Conservation (phyloP, 2,329 filamentous ascomycete species). For the Sporothrix pseudoabietina region DNA sequence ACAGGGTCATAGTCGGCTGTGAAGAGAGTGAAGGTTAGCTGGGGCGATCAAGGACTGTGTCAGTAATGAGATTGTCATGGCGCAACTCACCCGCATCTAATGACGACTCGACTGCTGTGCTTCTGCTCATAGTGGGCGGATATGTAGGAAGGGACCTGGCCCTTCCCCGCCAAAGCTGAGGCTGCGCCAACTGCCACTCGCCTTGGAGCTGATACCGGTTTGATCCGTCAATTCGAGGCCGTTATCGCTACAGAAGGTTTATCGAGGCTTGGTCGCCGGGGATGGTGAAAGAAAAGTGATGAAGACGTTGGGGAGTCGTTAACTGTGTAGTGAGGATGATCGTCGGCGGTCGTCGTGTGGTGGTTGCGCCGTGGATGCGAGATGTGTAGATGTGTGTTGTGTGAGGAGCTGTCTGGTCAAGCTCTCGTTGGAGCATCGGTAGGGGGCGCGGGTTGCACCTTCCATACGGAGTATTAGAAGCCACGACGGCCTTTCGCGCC, state of each 20-base stretch:
- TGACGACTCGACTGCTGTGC: slow-evolving; percentile 31
- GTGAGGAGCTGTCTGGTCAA: slow-evolving; percentile 5
- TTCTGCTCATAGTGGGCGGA: slow-evolving; percentile 31
- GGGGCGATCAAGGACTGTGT: not conserved
- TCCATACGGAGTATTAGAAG: not conserved
- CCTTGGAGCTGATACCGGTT: not conserved
- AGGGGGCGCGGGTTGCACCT: slow-evolving; percentile 16
- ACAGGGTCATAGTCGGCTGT: slow-evolving; percentile 63
- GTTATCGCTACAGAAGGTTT: not conserved
- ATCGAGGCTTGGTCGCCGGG: not conserved
- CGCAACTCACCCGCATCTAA: slow-evolving; percentile 34
- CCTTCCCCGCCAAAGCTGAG: not conserved
- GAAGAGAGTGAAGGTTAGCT: not conserved
- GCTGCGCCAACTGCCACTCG: slow-evolving; percentile 24
- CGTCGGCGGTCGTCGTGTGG: not conserved
- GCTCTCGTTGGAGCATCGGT: not conserved
- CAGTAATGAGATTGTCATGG: not conserved
- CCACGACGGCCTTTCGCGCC: slow-evolving; percentile 27
- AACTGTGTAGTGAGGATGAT: not conserved
- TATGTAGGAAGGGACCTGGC: slow-evolving; percentile 8
- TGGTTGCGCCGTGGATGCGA: not conserved
- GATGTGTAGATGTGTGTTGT: not conserved
- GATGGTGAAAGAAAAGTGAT: not conserved
- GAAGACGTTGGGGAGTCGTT: not conserved
- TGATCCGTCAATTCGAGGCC: not conserved